These are phyloP conservation scores for Boletus eberwhitei DNA, from an alignment of 768 basidiomycete species.

Conservation along the genomic window DNA sequence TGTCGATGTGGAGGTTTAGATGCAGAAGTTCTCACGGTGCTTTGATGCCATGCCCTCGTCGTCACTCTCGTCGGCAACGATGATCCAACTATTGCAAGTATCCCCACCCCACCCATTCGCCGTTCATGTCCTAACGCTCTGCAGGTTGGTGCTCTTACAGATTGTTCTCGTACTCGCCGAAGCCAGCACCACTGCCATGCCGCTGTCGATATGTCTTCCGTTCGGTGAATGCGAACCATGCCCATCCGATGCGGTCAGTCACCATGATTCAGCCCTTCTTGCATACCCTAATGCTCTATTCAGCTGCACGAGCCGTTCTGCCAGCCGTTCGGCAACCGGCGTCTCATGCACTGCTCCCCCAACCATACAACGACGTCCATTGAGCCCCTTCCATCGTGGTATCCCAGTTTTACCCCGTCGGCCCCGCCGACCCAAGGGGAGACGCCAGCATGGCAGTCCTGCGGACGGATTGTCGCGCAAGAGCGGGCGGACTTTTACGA, in stretches of 20 bases:
- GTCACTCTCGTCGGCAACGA: not conserved
- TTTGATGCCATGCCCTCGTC: constrained; percentile 10
- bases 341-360: constrained; percentile 75
- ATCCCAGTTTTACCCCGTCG: constrained; percentile 15
- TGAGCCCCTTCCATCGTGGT: constrained; percentile 16
- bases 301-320: constrained; percentile 88
- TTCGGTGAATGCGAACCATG: constrained; percentile 62
- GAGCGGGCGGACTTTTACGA: constrained; percentile 90
- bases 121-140: not conserved
- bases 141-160: constrained; percentile 15
- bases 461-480: constrained; percentile 75
- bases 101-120: not conserved
- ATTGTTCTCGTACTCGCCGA: constrained; percentile 5
- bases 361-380: constrained; percentile 27
- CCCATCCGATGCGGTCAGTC: constrained; percentile 56
- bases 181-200: not conserved
- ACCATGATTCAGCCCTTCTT: constrained; percentile 2
- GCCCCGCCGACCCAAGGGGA: constrained; percentile 38
- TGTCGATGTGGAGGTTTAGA: constrained; percentile 5
- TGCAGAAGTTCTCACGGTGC: constrained; percentile 26
- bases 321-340: constrained; percentile 92
- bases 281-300: constrained; percentile 3
- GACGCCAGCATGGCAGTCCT: constrained; percentile 88
- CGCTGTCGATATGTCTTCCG: constrained; percentile 42
- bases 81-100: constrained; percentile 13